Conservation (phyloP, 176 grass and related monocot species). For the Poa pratensis region DNA sequence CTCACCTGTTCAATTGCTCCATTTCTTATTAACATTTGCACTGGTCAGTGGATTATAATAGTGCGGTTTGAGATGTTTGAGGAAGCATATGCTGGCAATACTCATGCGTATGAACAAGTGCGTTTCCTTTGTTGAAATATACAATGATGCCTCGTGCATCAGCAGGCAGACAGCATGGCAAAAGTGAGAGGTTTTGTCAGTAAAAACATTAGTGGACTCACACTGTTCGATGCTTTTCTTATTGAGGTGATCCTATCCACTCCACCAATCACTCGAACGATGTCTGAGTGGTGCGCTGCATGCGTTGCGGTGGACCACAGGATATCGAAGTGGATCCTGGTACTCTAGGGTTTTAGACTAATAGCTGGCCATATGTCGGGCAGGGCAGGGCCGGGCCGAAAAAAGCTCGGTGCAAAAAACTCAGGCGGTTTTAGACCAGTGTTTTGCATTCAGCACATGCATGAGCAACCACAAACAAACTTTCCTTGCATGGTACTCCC, state of each 20-base stretch:
- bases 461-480: too few species aligned
- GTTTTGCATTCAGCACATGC: too few species aligned
- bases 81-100: not conserved
- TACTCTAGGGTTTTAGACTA: not conserved
- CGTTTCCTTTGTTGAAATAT: conserved; percentile 1
- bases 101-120: not conserved
- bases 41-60: not conserved
- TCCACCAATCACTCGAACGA: conserved; percentile 26
- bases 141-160: conserved; percentile 20
- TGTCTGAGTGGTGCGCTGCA: conserved; percentile 27
- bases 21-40: not conserved
- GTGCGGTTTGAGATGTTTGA: not conserved
- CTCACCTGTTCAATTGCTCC: not conserved
- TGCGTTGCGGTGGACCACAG: not conserved
- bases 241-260: conserved; percentile 25
- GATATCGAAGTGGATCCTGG: conserved; percentile 28
- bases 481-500: too few species aligned
- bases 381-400: too few species aligned
- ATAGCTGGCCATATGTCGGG: too few species aligned
- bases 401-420: too few species aligned
- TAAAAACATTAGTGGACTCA: not conserved
- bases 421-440: too few species aligned
- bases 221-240: conserved; percentile 1
- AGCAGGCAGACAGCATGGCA: conserved; percentile 1
- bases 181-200: conserved; percentile 17